Conservation (phyloP, 768 basidiomycete genomes). For the Russula ochroleuca region DNA sequence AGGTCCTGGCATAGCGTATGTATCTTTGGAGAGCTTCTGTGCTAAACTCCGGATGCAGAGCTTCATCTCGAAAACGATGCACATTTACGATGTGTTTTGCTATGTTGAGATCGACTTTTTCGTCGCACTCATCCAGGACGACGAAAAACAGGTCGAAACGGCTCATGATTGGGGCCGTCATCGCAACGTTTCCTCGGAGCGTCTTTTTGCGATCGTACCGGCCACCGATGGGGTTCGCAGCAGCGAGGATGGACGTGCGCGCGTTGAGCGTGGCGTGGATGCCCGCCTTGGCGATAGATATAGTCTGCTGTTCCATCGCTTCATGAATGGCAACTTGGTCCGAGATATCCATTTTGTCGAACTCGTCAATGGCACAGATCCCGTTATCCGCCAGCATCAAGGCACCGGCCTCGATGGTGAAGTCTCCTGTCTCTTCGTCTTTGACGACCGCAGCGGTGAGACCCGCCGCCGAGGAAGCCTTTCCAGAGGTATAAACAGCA, state of each 20-base stretch:
- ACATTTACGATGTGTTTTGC: conserved; percentile 98
- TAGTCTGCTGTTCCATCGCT: conserved; percentile 99
- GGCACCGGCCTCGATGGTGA: conserved; percentile 98
- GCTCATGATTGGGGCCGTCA: conserved; percentile 99
- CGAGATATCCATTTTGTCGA: conserved; percentile 99
- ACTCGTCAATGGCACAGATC: conserved; percentile 99
- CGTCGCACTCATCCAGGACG: conserved; percentile 94
- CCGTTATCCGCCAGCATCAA: conserved; percentile 99
- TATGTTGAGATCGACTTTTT: conserved; percentile 86
- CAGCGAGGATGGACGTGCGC: conserved; percentile 94
- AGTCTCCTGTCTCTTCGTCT: conserved; percentile 98
- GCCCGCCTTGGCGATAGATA: conserved; percentile 98
- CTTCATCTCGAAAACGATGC: conserved; percentile 91
- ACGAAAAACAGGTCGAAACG: conserved; percentile 98
- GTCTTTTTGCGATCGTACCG: conserved; percentile 94
- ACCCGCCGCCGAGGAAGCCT: conserved; percentile 98
- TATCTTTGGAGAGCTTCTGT: conserved; percentile 96
- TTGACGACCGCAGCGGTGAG: conserved; percentile 97
- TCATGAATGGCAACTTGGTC: conserved; percentile 99
- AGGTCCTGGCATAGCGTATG: conserved; percentile 95
- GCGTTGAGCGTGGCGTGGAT: conserved; percentile 99
- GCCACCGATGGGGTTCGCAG: conserved; percentile 96
- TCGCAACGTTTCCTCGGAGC: conserved; percentile 87
- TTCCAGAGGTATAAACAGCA: conserved; percentile 98
- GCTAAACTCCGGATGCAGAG: conserved; percentile 94